phyloP scores from a whole-genome alignment of 352 stramenopile genomes.

The Phytopythium montanum region DNA sequence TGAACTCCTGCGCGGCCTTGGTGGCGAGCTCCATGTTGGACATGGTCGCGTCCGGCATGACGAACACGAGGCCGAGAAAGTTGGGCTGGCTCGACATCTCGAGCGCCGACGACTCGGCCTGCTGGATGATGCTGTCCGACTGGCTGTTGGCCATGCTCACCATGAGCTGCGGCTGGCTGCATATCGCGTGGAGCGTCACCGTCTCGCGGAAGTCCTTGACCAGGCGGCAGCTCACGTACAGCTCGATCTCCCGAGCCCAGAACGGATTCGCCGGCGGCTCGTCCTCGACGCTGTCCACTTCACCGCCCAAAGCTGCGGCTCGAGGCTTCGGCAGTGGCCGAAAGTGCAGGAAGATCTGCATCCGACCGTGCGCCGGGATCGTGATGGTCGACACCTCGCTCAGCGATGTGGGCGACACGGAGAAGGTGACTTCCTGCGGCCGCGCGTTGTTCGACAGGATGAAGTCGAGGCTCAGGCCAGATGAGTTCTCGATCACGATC shows the following conservation, averaged over 20 bases:
- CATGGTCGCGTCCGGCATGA: constrained; percentile 67
- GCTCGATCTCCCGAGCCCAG: constrained; percentile 83
- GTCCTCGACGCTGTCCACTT: constrained; percentile 8
- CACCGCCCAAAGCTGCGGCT: constrained; percentile 1
- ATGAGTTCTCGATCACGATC: constrained; percentile 87
- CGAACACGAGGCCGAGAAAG: constrained; percentile 82
- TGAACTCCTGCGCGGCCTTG: constrained; percentile 26
- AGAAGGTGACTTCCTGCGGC: constrained; percentile 81
- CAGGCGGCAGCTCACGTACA: constrained; percentile 85
- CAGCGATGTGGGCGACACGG: constrained; percentile 76
- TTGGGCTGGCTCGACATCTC: constrained; percentile 51
- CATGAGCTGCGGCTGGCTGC: constrained; percentile 72
- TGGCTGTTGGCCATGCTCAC: constrained; percentile 57
- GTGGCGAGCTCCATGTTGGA: constrained; percentile 27
- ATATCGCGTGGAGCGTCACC: constrained; percentile 72
- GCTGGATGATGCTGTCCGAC: constrained; percentile 27
- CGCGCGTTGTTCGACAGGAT: constrained; percentile 82
- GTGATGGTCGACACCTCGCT: constrained; percentile 79
- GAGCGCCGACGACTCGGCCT: constrained; percentile 14
- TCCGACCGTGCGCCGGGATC: constrained; percentile 54
- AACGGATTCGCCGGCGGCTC: constrained; percentile 27
- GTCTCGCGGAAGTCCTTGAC: constrained; percentile 88
- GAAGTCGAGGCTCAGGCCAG: constrained; percentile 80
- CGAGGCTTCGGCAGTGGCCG: constrained; percentile 49
- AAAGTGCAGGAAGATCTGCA: constrained; percentile 88